Percentiles rank a stretch among this genome's conserved stretches.
phyloP scores from a whole-genome alignment of 1,284 basidiomycete species.

The Puccinia hordei region DNA sequence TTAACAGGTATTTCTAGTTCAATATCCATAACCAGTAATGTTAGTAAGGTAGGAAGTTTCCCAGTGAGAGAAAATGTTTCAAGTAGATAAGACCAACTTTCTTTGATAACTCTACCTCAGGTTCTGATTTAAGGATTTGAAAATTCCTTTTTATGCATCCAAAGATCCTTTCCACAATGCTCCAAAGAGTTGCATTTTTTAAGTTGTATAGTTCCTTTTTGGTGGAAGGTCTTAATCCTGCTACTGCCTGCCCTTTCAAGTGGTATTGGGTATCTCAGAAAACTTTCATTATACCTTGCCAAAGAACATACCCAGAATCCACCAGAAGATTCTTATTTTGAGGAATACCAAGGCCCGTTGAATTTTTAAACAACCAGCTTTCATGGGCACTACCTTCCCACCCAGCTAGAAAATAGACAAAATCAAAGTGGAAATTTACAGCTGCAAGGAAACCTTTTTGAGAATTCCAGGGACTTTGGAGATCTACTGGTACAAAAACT shows the following conservation, averaged over 20 bases:
- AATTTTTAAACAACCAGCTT: background rate
- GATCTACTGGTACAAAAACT: too few species aligned
- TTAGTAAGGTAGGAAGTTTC: too few species aligned
- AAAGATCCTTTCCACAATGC: background rate
- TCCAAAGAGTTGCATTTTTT: background rate
- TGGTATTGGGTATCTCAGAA: background rate
- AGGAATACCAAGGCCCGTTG: background rate
- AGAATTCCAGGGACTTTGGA: too few species aligned
- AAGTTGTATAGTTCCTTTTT: constrained; percentile 6
- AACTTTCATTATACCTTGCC: background rate
- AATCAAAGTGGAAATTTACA: background rate
- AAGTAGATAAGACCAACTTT: too few species aligned
- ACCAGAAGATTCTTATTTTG: background rate
- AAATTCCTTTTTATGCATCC: background rate
- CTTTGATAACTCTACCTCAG: background rate
- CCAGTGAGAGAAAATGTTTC: too few species aligned
- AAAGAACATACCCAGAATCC: background rate
- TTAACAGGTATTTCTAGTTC: too few species aligned
- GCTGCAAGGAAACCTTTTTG: background rate
- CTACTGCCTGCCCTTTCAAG: background rate
- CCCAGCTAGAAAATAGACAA: constrained; percentile 13
- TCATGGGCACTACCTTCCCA: constrained; percentile 19
- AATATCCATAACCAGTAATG: too few species aligned
- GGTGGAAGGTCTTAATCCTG: background rate
- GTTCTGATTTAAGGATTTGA: background rate